Base-by-base conservation (phyloP, 2,329 filamentous ascomycete species). In the Capronia epimyces region DNA sequence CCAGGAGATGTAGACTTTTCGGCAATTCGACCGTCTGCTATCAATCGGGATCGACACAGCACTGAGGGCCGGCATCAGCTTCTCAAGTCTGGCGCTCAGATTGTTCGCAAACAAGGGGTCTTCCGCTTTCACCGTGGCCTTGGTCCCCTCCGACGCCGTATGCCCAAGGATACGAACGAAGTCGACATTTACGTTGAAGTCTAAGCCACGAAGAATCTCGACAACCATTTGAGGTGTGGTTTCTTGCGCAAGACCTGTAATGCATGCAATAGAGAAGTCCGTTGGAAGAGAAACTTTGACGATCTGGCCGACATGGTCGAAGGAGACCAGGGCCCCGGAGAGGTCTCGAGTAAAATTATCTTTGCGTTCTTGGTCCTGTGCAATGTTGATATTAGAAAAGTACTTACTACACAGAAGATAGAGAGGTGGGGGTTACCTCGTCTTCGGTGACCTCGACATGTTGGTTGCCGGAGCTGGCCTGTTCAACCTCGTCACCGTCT, bases 1-100 rank as follows among this genome's bases (percentile, higher is more conserved):
- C 62, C 62, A 64, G 12, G 62, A 64, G 36, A 55, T 52, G 18
- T 59, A 48, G 24, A 63, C 55, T 43, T 63, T 63, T 47, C 57
- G 61, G 54, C 56, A 63, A 44, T 57, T 58, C 24, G 52, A 52
- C 41, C 43, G 20, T 16, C 46, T 49, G 16, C 44, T 18, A 45
- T 49, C 37, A 37, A 52, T 55, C 12, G 52, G 47, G 2, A 55
- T 45, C 49, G 32, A 47, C 49, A 39, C 49, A 39, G 52, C 52
- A 36, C 48, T 52, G 43, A 59, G 51, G 40, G 22, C 10, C 22
- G 48, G 39, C 18, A 51, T 43, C 20, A 46, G 41, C n/a, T 53
- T 24, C 41, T 49, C 44, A 37, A 58, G 44, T 37, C 12, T 57
- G 15, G 16, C 29, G 32, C 44, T 51, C 5, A 61, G 46, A 32